Conservation (phyloP, 345 rosid genomes). For the Syzygium oleosum region DNA sequence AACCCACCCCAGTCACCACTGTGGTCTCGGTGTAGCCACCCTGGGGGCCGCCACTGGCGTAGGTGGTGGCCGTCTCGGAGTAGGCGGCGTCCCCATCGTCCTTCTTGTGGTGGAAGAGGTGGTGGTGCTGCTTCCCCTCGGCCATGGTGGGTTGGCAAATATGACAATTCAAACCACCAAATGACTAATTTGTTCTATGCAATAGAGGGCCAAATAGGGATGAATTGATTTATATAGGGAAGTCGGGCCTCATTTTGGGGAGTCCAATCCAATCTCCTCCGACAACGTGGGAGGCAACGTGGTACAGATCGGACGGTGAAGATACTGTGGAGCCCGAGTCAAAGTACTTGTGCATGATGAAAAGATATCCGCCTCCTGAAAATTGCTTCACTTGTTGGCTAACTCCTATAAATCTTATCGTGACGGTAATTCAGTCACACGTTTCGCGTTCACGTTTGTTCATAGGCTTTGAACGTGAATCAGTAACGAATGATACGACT, state of each 20-base stretch:
- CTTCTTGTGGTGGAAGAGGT: neutral
- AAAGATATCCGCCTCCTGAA: neutral
- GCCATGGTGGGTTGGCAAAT: neutral
- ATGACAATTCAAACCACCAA: neutral
- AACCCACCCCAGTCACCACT: neutral
- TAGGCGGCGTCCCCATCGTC: neutral
- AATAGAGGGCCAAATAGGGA: neutral
- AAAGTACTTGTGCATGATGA: neutral
- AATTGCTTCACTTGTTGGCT: neutral
- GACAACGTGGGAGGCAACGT: neutral
- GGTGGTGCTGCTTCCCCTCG: neutral
- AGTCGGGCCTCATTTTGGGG: neutral
- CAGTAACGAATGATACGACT: neutral
- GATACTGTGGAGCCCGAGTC: neutral
- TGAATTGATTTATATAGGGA: neutral
- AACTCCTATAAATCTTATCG: neutral
- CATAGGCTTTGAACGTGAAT: neutral
- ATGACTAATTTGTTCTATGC: neutral
- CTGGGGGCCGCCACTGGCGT: neutral
- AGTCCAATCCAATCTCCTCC: neutral
- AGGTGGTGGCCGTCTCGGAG: neutral
- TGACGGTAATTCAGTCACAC: neutral
- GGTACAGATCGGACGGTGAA: neutral
- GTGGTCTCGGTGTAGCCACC: neutral
- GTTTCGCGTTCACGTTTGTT: neutral